Conservation (phyloP, 768 basidiomycete species). For the Suillus paluster region DNA sequence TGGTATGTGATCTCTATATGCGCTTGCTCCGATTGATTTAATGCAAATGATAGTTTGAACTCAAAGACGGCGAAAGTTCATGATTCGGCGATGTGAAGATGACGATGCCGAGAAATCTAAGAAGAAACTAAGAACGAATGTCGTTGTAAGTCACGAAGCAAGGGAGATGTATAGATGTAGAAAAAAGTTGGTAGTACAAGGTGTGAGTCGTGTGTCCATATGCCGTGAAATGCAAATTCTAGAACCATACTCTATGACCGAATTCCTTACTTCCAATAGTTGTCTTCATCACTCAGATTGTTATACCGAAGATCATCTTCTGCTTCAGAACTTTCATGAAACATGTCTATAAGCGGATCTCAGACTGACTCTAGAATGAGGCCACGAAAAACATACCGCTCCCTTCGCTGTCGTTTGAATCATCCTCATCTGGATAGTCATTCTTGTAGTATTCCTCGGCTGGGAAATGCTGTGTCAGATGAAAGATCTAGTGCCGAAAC, state of each 20-base stretch:
- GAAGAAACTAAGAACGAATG: slow-evolving; percentile 19
- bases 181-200: slow-evolving; percentile 23
- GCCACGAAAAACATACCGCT: slow-evolving; percentile 35
- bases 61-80: slow-evolving; percentile 16
- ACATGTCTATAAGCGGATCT: slow-evolving; percentile 49
- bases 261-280: slow-evolving; percentile 36
- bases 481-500: background rate
- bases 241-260: slow-evolving; percentile 1
- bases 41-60: slow-evolving; percentile 24
- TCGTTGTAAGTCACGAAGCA: slow-evolving; percentile 14
- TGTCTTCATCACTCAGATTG: slow-evolving; percentile 35
- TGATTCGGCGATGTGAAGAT: background rate
- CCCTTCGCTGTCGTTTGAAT: slow-evolving; percentile 42
- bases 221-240: slow-evolving; percentile 17
- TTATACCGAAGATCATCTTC: slow-evolving; percentile 42
- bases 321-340: slow-evolving; percentile 57
- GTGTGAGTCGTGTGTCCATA: background rate
- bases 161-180: slow-evolving; percentile 19
- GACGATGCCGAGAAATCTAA: slow-evolving; percentile 11
- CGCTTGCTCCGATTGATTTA: background rate
- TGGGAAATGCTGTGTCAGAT: slow-evolving; percentile 28
- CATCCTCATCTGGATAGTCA: slow-evolving; percentile 80
- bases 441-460: slow-evolving; percentile 87
- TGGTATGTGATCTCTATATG: slow-evolving; percentile 20
- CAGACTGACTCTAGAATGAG: slow-evolving; percentile 9